Conservation (phyloP, 108 stramenopile species). For the Fistulifera pelliculosa region DNA sequence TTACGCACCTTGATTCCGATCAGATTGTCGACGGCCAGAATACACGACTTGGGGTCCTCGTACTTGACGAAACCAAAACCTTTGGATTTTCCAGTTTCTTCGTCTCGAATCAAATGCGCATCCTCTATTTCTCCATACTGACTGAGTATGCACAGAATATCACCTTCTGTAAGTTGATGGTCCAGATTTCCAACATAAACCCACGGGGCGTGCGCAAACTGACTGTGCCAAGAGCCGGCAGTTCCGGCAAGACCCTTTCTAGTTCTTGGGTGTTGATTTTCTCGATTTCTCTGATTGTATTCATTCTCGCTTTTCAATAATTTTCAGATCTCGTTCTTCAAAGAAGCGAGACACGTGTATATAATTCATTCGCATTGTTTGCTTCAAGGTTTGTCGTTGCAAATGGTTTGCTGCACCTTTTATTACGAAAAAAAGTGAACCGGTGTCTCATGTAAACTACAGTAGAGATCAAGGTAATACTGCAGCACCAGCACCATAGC, state of each 20-base stretch:
- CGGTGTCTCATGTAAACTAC: too few relatives aligned
- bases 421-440: too few relatives aligned
- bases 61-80: constrained; percentile 91
- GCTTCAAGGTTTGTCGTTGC: too few relatives aligned
- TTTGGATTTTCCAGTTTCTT: constrained; percentile 85
- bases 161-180: constrained; percentile 89
- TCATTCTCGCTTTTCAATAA: constrained; percentile 33
- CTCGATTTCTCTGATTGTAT: constrained; percentile 80
- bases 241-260: constrained; percentile 69
- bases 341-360: too few relatives aligned
- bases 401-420: too few relatives aligned
- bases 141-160: constrained; percentile 88
- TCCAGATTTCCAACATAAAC: constrained; percentile 90
- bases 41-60: constrained; percentile 84
- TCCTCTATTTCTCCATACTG: constrained; percentile 94
- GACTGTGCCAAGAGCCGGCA: constrained; percentile 89
- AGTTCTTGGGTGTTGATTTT: constrained; percentile 90
- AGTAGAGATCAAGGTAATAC: too few relatives aligned
- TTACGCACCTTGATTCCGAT: constrained; percentile 71
- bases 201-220: constrained; percentile 94
- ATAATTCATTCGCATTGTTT: too few relatives aligned
- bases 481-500: too few relatives aligned
- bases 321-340: too few relatives aligned
- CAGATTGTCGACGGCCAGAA: constrained; percentile 97
- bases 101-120: constrained; percentile 89